These are phyloP conservation scores for Eucalyptus regnans DNA, from an alignment of 345 rosid genomes.

Conservation along the genomic window DNA sequence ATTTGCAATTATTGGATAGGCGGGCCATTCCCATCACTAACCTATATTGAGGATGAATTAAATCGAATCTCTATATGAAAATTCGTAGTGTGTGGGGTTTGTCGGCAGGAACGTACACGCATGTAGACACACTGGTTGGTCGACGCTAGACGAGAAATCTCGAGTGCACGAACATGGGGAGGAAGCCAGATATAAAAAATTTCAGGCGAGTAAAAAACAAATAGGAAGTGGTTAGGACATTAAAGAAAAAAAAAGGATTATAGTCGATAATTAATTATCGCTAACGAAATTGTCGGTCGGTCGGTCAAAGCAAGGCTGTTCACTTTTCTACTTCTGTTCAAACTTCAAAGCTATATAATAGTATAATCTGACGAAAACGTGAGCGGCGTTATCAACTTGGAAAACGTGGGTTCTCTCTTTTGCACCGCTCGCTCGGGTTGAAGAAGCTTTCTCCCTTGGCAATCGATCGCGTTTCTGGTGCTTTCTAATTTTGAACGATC, in stretches of 20 bases:
- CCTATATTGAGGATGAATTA: background rate
- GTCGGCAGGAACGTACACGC: background rate
- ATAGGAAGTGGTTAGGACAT: background rate
- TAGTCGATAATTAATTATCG: background rate
- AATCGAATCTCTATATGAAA: background rate
- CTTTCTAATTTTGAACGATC: background rate
- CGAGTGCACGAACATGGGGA: background rate
- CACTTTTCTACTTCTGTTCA: too few species aligned
- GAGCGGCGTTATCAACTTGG: too few species aligned
- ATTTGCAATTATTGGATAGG: background rate
- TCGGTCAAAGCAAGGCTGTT: background rate
- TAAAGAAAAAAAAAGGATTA: background rate
- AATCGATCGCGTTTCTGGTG: background rate
- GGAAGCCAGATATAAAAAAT: background rate
- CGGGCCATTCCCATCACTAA: background rate
- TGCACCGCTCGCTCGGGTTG: background rate
- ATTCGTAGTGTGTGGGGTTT: background rate
- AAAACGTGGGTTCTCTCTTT: too few species aligned
- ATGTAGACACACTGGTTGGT: background rate
- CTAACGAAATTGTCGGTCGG: background rate
- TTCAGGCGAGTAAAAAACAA: background rate
- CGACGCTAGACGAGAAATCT: background rate
- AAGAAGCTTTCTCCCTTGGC: background rate
- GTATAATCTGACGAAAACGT: too few species aligned
- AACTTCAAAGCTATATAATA: too few species aligned